These are phyloP conservation scores for Ophiostoma pallidulum DNA, from an alignment of 2,329 filamentous ascomycete species.

Conservation along the genomic window DNA sequence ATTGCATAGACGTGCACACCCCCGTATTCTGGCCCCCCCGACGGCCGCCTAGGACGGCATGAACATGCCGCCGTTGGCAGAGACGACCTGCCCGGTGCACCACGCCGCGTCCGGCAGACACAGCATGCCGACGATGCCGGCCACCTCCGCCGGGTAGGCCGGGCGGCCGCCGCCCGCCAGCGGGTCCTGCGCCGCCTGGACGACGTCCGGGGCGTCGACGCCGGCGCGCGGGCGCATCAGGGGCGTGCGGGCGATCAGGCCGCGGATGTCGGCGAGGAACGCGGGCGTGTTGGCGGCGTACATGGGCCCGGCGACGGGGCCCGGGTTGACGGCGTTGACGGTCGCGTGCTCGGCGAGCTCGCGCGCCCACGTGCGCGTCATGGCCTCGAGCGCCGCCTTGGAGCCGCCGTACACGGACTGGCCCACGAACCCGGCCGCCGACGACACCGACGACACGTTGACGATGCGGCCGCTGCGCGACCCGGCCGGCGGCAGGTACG, in stretches of 20 bases:
- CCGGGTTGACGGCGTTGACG: slow-evolving; percentile 49
- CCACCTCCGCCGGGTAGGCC: slow-evolving; percentile 61
- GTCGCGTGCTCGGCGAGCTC: slow-evolving; percentile 45
- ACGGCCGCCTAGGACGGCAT: slow-evolving; percentile 18
- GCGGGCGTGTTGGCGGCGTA: slow-evolving; percentile 35
- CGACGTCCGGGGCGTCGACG: slow-evolving; percentile 52
- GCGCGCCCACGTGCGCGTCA: slow-evolving; percentile 50
- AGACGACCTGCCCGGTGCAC: slow-evolving; percentile 72
- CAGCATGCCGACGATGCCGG: slow-evolving; percentile 67
- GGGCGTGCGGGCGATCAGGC: slow-evolving; percentile 45
- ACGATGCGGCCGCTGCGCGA: slow-evolving; percentile 50
- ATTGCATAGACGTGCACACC: too few relatives aligned
- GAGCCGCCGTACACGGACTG: slow-evolving; percentile 48
- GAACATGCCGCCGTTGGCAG: slow-evolving; percentile 68
- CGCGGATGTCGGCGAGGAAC: slow-evolving; percentile 33
- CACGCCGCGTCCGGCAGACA: slow-evolving; percentile 62
- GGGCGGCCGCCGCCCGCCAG: slow-evolving; percentile 44
- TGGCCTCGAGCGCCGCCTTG: slow-evolving; percentile 50
- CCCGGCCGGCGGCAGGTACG: slow-evolving; percentile 60
- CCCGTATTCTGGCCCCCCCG: too few relatives aligned
- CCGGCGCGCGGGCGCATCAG: slow-evolving; percentile 51
- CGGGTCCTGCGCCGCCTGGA: slow-evolving; percentile 37
- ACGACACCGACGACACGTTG: slow-evolving; percentile 46
- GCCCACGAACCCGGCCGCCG: slow-evolving; percentile 43
- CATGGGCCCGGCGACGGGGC: slow-evolving; percentile 45